phyloP scores from a whole-genome alignment of 2,329 filamentous ascomycete genomes.

The Penicillium capsulatum region DNA sequence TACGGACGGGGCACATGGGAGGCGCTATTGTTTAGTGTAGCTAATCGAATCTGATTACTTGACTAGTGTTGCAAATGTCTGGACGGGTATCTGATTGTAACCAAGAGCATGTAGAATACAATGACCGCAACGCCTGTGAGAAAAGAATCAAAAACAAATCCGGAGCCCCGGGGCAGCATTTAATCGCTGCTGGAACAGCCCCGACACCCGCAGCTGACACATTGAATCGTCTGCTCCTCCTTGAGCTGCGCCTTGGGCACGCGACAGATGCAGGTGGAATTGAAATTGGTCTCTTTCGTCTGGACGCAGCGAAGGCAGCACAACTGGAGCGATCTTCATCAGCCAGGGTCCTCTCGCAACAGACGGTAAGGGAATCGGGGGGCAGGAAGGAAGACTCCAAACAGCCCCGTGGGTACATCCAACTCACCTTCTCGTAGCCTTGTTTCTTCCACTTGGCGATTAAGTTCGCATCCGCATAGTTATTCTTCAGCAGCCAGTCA shows the following conservation, averaged over 20 bases:
- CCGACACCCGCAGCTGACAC: slow-evolving; percentile 89
- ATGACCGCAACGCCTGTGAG: too few relatives aligned
- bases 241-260: slow-evolving; percentile 89
- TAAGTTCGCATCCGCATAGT: slow-evolving; percentile 88
- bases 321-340: slow-evolving; percentile 51
- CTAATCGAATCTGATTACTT: slow-evolving; percentile 19
- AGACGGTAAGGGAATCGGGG: neutral
- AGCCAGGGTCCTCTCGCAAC: neutral
- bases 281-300: slow-evolving; percentile 99
- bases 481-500: slow-evolving; percentile 94
- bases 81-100: slow-evolving; percentile 23
- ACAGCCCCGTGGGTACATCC: slow-evolving; percentile 1
- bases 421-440: slow-evolving; percentile 85
- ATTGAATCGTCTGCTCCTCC: slow-evolving; percentile 85
- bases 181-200: slow-evolving; percentile 85
- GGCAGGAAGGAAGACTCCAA: too few relatives aligned
- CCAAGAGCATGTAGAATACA: slow-evolving; percentile 1
- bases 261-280: slow-evolving; percentile 92
- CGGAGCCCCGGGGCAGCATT: slow-evolving; percentile 12
- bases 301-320: slow-evolving; percentile 96
- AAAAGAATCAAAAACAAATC: slow-evolving; percentile 15
- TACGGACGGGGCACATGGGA: slow-evolving; percentile 13
- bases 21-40: slow-evolving; percentile 23
- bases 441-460: slow-evolving; percentile 99
- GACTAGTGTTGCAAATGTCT: too few relatives aligned